These are phyloP conservation scores for Trichoderma pleuroti DNA, from an alignment of 2,329 filamentous ascomycete genomes.

Conservation along the genomic window DNA sequence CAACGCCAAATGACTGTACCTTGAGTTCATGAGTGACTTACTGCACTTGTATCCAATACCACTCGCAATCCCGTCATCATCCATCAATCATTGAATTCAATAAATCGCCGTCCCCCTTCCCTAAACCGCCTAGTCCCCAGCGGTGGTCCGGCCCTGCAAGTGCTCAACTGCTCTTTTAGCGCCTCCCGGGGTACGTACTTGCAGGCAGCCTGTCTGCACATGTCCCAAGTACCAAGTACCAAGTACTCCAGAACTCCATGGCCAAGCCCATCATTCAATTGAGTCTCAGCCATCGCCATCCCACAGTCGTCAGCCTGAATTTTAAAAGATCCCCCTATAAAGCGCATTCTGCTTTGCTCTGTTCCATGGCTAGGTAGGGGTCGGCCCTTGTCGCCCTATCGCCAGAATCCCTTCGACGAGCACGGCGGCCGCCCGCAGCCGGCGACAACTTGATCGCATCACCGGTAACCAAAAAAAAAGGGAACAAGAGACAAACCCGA, in stretches of 20 bases:
- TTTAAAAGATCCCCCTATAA: neutral
- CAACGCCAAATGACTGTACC: neutral
- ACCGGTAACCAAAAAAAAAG: neutral
- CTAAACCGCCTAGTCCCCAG: neutral
- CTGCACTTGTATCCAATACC: neutral
- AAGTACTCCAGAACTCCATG: neutral
- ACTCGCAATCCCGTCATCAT: neutral
- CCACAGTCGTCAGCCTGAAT: neutral
- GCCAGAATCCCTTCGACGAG: neutral
- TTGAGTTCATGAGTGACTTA: neutral
- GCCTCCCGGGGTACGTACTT: slow-evolving; percentile 14
- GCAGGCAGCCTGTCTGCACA: neutral
- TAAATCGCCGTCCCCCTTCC: neutral
- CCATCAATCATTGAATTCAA: neutral
- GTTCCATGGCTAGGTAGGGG: neutral
- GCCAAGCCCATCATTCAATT: neutral
- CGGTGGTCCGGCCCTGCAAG: slow-evolving; percentile 5
- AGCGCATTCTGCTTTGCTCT: neutral
- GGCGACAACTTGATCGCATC: neutral
- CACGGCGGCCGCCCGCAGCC: neutral
- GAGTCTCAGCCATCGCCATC: neutral
- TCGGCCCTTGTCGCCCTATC: neutral
- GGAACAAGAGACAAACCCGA: neutral
- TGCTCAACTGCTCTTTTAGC: neutral
- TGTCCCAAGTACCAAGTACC: neutral